A percentile compares a stretch with the other conserved stretches of the same genome.
These are phyloP conservation scores for Stylonectria norvegica DNA, from an alignment of 2,329 filamentous ascomycete species.

Conservation along the genomic window DNA sequence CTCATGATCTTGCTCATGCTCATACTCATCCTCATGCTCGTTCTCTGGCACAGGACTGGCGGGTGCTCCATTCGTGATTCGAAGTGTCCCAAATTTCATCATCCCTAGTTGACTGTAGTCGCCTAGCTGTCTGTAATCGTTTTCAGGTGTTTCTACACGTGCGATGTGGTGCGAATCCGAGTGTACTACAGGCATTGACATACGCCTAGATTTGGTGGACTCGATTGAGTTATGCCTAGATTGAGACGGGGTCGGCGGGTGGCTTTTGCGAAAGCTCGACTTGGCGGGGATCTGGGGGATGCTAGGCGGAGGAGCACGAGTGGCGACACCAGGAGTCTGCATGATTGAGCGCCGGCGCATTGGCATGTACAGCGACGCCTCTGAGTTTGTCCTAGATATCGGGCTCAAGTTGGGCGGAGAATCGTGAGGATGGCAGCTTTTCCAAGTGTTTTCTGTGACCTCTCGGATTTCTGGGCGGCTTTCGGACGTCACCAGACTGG, in stretches of 20 bases:
- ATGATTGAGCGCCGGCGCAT: slow-evolving; percentile 47
- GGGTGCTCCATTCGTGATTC: slow-evolving; percentile 60
- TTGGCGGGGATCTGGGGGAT: slow-evolving; percentile 22
- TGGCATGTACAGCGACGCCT: slow-evolving; percentile 46
- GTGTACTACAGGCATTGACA: slow-evolving; percentile 33
- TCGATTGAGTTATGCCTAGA: slow-evolving; percentile 41
- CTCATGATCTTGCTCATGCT: too few relatives aligned
- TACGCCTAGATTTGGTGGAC: slow-evolving; percentile 30
- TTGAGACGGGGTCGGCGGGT: slow-evolving; percentile 36
- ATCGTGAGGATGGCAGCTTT: slow-evolving; percentile 14
- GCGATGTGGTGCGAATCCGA: slow-evolving; percentile 16
- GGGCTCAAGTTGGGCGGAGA: slow-evolving; percentile 14
- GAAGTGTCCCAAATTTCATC: slow-evolving; percentile 60
- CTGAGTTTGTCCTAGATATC: slow-evolving; percentile 39
- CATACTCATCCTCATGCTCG: slow-evolving; percentile 2
- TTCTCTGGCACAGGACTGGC: slow-evolving; percentile 37
- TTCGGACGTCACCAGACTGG: slow-evolving; percentile 11
- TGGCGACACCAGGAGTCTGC: slow-evolving; percentile 49
- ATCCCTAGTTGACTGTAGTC: slow-evolving; percentile 60
- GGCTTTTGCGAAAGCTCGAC: slow-evolving; percentile 37
- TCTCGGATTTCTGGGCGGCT: slow-evolving; percentile 16
- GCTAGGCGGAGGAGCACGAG: slow-evolving; percentile 34
- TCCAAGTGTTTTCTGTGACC: slow-evolving; percentile 21
- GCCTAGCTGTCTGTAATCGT: too few relatives aligned
- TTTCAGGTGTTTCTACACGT: slow-evolving; percentile 41